Evolutionary conservation across 2,329 filamentous ascomycete species (phyloP), one percentile per base, ranked within the genome.

Genomic region (Lecanicillium sp.): DNA sequence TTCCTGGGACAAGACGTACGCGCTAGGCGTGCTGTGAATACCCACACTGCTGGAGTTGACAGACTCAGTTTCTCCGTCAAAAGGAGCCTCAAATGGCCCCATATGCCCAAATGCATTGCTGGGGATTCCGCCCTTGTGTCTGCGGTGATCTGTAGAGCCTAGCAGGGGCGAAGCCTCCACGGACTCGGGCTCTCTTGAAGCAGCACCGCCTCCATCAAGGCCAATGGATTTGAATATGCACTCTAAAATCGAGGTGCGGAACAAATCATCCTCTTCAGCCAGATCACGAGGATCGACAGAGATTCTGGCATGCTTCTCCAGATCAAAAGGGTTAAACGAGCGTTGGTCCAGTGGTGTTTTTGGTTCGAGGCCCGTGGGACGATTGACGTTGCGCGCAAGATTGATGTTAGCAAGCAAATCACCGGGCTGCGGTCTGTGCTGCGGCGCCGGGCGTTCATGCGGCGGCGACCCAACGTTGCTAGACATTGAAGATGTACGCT

Each of bases 151-250:
- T 53, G 88, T 87, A 0, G 90, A 94, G 0, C 90, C 77, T 5
- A 97, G 73, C 26, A 84, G 79, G 2, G 93, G 93, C 1, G 93
- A 97, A 8, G 81, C 86, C 55, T 96, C 90, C 0, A 83, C 83
- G 0, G 93, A 96, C 42, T 83, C 82, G 0, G 77, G 71, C 56
- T 86, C 86, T 40, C 79, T 77, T 1, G 85, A 72, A 0, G 77
- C 74, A 50, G 83, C 79, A 29, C 82, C 82, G 3, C 75, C 78
- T 26, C 83, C 81, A 17, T 83, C 86, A 48, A 98, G 70, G 0
- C 93, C 93, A 51, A 98, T 86, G 0, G 90, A 86, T 61, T 91
- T 96, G 67, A 95, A 91, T 70, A 98, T 95, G 62, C 93, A 97
- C 56, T 95, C 89, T 19, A 97, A 70, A 14, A 98, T 89, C 0